A percentile compares a stretch with the other conserved stretches of the same genome.
Conservation (phyloP, 352 stramenopile species). For the Globisporangium okanoganense region DNA sequence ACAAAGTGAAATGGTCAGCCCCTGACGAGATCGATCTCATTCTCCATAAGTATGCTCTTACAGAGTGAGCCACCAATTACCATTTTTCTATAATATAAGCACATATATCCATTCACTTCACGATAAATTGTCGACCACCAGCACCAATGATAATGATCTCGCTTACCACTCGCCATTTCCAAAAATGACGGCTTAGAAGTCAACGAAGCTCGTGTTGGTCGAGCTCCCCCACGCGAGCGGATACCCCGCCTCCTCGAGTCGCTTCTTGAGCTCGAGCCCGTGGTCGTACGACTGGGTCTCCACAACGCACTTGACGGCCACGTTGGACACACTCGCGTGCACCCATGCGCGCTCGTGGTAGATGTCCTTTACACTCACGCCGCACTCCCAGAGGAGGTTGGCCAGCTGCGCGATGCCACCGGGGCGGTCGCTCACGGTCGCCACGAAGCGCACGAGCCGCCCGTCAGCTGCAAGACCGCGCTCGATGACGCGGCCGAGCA, state of each 20-base stretch:
- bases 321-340: constrained; percentile 93
- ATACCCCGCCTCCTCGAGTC: constrained; percentile 84
- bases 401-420: constrained; percentile 93
- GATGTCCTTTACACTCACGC: constrained; percentile 95
- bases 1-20: not conserved
- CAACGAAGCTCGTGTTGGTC: constrained; percentile 23
- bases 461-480: constrained; percentile 95
- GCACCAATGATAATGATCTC: not conserved
- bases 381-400: constrained; percentile 84
- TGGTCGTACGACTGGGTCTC: constrained; percentile 95
- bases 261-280: constrained; percentile 82
- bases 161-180: not conserved
- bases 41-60: not conserved
- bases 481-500: constrained; percentile 95
- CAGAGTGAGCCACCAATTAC: not conserved
- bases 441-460: constrained; percentile 95
- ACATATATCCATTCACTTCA: not conserved
- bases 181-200: constrained; percentile 10
- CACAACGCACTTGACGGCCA: constrained; percentile 95
- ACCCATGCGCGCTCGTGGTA: constrained; percentile 97
- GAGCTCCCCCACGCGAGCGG: constrained; percentile 77
- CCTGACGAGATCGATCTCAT: not conserved
- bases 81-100: constrained; percentile 1
- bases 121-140: not conserved
- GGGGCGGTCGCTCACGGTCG: constrained; percentile 95